Conservation (phyloP, 495 filamentous ascomycete genomes). For the Baudoinia panamericana region DNA sequence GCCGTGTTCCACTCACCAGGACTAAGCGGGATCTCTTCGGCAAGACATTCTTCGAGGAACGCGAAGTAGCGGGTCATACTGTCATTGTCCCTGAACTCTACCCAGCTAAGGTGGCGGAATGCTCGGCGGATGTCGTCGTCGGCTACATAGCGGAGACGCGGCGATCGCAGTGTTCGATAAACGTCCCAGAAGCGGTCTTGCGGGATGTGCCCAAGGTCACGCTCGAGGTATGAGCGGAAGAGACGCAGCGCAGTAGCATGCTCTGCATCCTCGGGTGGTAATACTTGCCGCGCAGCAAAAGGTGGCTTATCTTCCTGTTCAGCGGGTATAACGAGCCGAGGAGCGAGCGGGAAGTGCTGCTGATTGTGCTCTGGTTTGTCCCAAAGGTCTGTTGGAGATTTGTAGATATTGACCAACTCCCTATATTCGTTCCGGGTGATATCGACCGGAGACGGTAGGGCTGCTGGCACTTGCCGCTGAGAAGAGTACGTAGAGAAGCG, state of each 20-base stretch:
- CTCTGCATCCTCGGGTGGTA: conserved; percentile 6
- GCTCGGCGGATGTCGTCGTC: conserved; percentile 46
- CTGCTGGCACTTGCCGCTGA: background rate
- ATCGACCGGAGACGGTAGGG: background rate
- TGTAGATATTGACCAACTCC: conserved; percentile 16
- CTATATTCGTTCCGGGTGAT: conserved; percentile 18
- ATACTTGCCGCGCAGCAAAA: conserved; percentile 1
- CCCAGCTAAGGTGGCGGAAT: conserved; percentile 53
- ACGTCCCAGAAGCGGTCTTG: conserved; percentile 44
- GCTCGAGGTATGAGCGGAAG: conserved; percentile 32
- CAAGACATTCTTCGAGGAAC: conserved; percentile 69
- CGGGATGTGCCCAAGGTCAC: conserved; percentile 28
- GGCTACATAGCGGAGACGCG: conserved; percentile 53
- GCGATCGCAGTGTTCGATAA: conserved; percentile 49
- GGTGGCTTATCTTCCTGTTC: conserved; percentile 10
- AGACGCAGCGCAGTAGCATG: background rate
- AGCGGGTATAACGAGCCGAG: conserved; percentile 13
- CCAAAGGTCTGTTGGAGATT: conserved; percentile 5
- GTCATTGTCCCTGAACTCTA: conserved; percentile 39
- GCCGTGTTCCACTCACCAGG: conserved; percentile 67
- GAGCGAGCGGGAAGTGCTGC: conserved; percentile 11
- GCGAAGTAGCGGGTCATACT: conserved; percentile 72
- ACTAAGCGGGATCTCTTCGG: conserved; percentile 48
- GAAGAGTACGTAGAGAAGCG: background rate
- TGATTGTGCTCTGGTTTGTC: background rate